Evolutionary conservation across 331 rosid species (phyloP), one percentile per base, ranked within the genome.

Genomic region (Telfairia occidentalis): DNA sequence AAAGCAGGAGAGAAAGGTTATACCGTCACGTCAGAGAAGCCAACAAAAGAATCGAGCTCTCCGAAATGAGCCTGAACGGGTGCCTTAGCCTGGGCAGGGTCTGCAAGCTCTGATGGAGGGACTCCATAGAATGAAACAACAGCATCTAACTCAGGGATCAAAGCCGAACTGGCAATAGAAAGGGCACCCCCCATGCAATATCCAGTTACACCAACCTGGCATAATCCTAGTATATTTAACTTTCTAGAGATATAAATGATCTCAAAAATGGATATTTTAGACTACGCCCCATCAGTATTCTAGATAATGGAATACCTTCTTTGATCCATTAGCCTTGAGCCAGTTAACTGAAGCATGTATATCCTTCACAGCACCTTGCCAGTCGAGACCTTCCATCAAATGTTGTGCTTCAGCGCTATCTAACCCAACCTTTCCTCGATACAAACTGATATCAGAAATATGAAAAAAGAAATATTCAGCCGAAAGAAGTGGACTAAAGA

Each of bases 141-240:
- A 79, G 96, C 92, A 85, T 94, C 97, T 66, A 88, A 90, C 75
- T 82, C 81, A 30, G 96, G 90, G 64, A 88, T 86, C 85, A 94
- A 83, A 50, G 90, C 98, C 61, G 98, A 91, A 78, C 98, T 90
- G 65, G 98, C 97, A 80, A 94, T 87, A 32, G 98, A 81, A 30
- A 94, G 97, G 57, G 98, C 98, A 76, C 98, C 98, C 30, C 97
- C 98, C 98, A 94, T 91, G 78, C 98, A 94, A 79, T 82, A 94
- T 80, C 98, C 98, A 82, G 97, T 88, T 59, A 94, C 96, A 82
- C 98, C 97, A 69, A 81, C 96, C 98, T 91, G 84, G 60, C 54
- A 58, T 38, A 73, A 78, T 61, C 57, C 61, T 78, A 72, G 40
- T 13, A 74, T 45, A 50, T 42, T 73, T 50, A 60, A 54, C 26